Percentiles rank a stretch among this genome's conserved stretches.
Conservation (phyloP, 2,329 filamentous ascomycete species). For the Capronia americana region DNA sequence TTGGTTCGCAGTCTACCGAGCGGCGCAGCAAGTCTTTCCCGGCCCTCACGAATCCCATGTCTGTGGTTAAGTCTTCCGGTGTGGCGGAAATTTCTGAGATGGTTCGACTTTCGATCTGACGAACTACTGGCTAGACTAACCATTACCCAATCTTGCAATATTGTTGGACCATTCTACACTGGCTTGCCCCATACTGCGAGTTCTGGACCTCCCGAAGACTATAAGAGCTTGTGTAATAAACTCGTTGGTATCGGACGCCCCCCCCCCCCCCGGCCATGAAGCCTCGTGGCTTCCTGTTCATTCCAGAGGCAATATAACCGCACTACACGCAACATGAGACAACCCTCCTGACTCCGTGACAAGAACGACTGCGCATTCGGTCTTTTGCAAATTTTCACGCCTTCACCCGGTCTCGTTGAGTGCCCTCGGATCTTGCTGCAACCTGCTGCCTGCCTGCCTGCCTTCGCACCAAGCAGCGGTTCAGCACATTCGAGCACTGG, state of each 20-base stretch:
- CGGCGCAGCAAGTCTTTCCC: neutral
- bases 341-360: neutral
- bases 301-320: conserved; percentile 1
- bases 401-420: neutral
- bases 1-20: neutral
- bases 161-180: neutral
- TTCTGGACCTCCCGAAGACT: neutral
- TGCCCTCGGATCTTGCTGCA: neutral
- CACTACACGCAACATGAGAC: neutral
- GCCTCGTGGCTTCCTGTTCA: conserved; percentile 4
- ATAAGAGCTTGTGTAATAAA: neutral
- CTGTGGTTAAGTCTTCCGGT: conserved; percentile 4
- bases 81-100: neutral
- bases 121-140: neutral
- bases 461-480: neutral
- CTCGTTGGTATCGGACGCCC: neutral
- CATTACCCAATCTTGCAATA: neutral
- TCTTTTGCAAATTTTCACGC: conserved; percentile 4
- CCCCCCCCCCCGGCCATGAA: neutral
- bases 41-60: neutral
- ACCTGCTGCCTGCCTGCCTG: neutral
- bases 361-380: neutral
- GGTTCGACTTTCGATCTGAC: conserved; percentile 3
- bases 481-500: neutral
- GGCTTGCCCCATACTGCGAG: neutral